These are phyloP conservation scores for Panicum hallii DNA, from an alignment of 202 grass and related monocot genomes.

Conservation along the genomic window DNA sequence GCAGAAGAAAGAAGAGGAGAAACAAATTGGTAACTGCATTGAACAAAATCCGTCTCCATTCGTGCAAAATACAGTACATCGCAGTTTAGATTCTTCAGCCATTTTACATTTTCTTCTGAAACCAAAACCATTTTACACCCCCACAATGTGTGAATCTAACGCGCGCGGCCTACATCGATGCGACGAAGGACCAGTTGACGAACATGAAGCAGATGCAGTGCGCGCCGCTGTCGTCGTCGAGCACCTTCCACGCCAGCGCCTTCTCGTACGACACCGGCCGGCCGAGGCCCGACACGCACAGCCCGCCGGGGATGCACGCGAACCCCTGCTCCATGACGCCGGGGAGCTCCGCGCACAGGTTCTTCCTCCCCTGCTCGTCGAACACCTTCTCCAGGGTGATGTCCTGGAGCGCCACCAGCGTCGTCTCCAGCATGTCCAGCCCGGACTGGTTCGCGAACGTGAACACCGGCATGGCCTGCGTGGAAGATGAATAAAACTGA, in stretches of 20 bases:
- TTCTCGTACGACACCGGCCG: slow-evolving; percentile 69
- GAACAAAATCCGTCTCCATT: neutral
- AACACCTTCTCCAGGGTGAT: slow-evolving; percentile 64
- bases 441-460: slow-evolving; percentile 85
- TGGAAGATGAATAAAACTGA: neutral
- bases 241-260: slow-evolving; percentile 75
- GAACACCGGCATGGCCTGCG: slow-evolving; percentile 69
- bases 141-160: neutral
- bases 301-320: slow-evolving; percentile 58
- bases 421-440: slow-evolving; percentile 91
- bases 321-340: slow-evolving; percentile 59
- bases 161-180: neutral
- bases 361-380: slow-evolving; percentile 62
- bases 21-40: neutral
- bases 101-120: neutral
- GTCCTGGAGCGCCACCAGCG: slow-evolving; percentile 69
- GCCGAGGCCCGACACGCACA: slow-evolving; percentile 61
- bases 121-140: slow-evolving; percentile 8
- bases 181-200: slow-evolving; percentile 65
- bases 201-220: slow-evolving; percentile 85
- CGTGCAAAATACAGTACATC: neutral
- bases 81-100: neutral
- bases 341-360: slow-evolving; percentile 60
- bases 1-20: neutral
- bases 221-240: slow-evolving; percentile 50